phyloP scores from a whole-genome alignment of 2,329 filamentous ascomycete genomes.

The Fusarium devonianum region DNA sequence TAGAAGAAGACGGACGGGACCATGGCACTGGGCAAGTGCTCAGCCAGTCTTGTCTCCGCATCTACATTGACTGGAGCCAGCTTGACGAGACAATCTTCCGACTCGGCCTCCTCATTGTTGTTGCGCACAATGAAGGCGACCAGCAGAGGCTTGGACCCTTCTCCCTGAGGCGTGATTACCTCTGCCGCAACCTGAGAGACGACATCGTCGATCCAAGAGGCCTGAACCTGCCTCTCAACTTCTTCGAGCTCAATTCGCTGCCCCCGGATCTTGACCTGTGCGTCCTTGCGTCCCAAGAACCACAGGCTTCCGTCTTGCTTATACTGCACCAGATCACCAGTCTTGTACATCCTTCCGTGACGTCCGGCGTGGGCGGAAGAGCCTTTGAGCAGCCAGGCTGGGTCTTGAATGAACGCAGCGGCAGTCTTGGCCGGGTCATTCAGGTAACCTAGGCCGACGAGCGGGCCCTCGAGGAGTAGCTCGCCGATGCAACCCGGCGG shows the following conservation, averaged over 20 bases:
- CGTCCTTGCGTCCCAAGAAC: slow-evolving; percentile 62
- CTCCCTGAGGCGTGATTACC: slow-evolving; percentile 1
- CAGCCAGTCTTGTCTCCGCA: slow-evolving; percentile 1
- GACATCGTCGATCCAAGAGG: background rate
- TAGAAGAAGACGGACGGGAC: slow-evolving; percentile 24
- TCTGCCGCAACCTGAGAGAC: background rate
- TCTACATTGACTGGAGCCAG: background rate
- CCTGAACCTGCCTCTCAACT: slow-evolving; percentile 23
- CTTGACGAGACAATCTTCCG: background rate
- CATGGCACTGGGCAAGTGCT: slow-evolving; percentile 26
- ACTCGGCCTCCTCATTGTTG: background rate
- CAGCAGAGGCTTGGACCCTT: background rate
- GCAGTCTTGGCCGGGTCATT: slow-evolving; percentile 47
- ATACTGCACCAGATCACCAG: slow-evolving; percentile 56
- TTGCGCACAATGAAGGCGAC: background rate
- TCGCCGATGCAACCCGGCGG: slow-evolving; percentile 51
- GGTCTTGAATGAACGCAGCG: slow-evolving; percentile 44
- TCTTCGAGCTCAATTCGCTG: slow-evolving; percentile 58
- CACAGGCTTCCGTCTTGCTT: slow-evolving; percentile 50
- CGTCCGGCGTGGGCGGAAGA: slow-evolving; percentile 1
- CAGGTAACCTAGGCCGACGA: slow-evolving; percentile 58
- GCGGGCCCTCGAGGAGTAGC: slow-evolving; percentile 53
- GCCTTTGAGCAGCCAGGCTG: slow-evolving; percentile 44
- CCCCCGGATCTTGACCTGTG: slow-evolving; percentile 65
- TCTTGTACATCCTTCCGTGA: slow-evolving; percentile 49